Evolutionary conservation across 2,329 filamentous ascomycete species (phyloP), one percentile per base, ranked within the genome.

Genomic region (Didymella segeticola): DNA sequence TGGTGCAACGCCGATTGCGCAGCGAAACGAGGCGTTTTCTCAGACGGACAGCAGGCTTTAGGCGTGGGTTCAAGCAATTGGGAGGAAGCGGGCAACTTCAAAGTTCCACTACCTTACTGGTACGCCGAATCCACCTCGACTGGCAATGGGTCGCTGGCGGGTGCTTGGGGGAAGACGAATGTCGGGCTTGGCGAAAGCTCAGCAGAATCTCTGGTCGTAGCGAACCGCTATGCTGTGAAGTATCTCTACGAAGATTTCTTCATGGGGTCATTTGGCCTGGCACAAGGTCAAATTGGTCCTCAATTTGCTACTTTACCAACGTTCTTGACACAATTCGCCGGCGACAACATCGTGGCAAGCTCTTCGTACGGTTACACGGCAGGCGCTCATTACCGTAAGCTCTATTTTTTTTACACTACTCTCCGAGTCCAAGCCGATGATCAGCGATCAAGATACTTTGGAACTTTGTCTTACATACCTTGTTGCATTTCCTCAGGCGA

Each of bases 351-450:
- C 3, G n/a, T n/a, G n/a, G 62, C 71, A 4, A 73, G 69, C 38
- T 27, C 46, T 2, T 69, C 71, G 1, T 75, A 69, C 30, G 69
- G 69, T 17, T 75, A 74, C 47, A 68, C 68, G 0, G 73, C 73
- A 5, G 73, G 73, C 6, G 72, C 71, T 10, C 55, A 39, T 7
- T 74, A 75, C 50, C 62, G 72, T 74, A 46, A 68, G 71, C 73
- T 14, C 25, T 22, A 12, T 19, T 33, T 12, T 34, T 27, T 8
- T 11, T 27, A 27, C 25, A 6, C n/a, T 10, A n/a, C 29, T 31
- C n/a, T 31, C 9, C n/a, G n/a, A n/a, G n/a, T n/a, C n/a, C n/a
- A n/a, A n/a, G n/a, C n/a, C n/a, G n/a, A n/a, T n/a, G n/a, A n/a
- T n/a, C n/a, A n/a, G n/a, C n/a, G n/a, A n/a, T n/a, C n/a, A n/a